Evolutionary conservation across 352 stramenopile species (phyloP), one percentile per base, ranked within the genome.

Genomic region (Phytophthora constricta): DNA sequence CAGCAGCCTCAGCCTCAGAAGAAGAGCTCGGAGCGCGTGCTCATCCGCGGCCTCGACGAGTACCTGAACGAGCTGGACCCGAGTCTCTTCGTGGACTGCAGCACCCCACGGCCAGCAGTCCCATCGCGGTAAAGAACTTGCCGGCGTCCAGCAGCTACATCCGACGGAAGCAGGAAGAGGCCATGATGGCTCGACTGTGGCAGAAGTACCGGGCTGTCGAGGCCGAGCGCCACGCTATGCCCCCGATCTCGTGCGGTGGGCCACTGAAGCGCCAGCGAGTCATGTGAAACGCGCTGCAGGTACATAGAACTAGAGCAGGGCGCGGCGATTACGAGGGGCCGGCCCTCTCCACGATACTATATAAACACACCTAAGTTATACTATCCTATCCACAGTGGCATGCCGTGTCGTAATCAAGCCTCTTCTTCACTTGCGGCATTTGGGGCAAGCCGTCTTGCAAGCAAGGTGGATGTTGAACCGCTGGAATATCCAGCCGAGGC

Each of bases 21-120:
- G 13, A 25, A 59, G 19, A 34, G 28, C 16, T 42, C 31, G 7
- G 74, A 77, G 45, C 63, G 61, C 50, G 63, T 76, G 42, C 60
- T 86, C 28, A 76, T 86, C n/a, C 55, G 62, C 41, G 53, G 70
- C 45, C 77, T 86, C 20, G 75, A 84, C 55, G 75, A 82, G 53
- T 88, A 80, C 58, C 53, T 88, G 56, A 65, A 84, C 59, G 79
- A 88, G n/a, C 57, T 88, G 42, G 79, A 88, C 47, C 79, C 79
- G 16, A 70, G 67, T 39, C 65, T 88, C 10, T 88, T 86, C 41
- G 59, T 39, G 17, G 54, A 70, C 50, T n/a, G n/a, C 50, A 27
- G 1, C 33, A 34, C n/a, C 46, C 28, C 11, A 17, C 48, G 25
- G 51, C 41, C 1, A 39, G 57, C 5, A 68, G 68, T 17, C 16